phyloP scores from a whole-genome alignment of 768 basidiomycete genomes.

The Psilocybe azurescens region DNA sequence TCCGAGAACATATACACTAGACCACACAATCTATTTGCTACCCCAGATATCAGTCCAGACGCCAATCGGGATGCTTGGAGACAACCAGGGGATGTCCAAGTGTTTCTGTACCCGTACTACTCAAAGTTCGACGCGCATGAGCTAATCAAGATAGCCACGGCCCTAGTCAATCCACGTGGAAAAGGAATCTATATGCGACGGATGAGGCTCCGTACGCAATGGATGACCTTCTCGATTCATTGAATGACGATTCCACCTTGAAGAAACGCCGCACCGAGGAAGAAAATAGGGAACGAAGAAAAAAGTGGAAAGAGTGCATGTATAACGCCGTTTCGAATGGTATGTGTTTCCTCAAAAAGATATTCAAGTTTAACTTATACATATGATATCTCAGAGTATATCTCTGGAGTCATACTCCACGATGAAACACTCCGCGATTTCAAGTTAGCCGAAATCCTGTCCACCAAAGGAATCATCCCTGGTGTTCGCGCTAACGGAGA shows the following conservation, averaged over 20 bases:
- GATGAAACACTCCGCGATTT: slow-evolving; percentile 54
- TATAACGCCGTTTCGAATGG: slow-evolving; percentile 48
- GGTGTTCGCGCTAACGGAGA: slow-evolving; percentile 58
- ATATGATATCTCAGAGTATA: slow-evolving; percentile 38
- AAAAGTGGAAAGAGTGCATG: slow-evolving; percentile 48
- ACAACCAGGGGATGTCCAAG: slow-evolving; percentile 23
- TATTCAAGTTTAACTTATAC: not conserved
- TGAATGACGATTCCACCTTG: slow-evolving; percentile 28
- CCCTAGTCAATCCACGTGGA: slow-evolving; percentile 51
- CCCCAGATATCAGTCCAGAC: slow-evolving; percentile 30
- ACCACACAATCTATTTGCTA: slow-evolving; percentile 35
- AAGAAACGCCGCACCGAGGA: slow-evolving; percentile 35
- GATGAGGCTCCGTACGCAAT: slow-evolving; percentile 55
- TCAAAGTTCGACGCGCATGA: slow-evolving; percentile 44
- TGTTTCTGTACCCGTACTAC: slow-evolving; percentile 46
- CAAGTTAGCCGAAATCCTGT: slow-evolving; percentile 49
- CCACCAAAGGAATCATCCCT: slow-evolving; percentile 49
- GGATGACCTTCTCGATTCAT: slow-evolving; percentile 40
- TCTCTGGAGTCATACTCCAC: slow-evolving; percentile 59
- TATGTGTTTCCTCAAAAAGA: slow-evolving; percentile 20
- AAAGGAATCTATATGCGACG: slow-evolving; percentile 62
- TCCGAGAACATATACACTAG: slow-evolving; percentile 23
- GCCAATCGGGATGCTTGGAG: slow-evolving; percentile 20
- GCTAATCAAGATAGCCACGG: slow-evolving; percentile 47
- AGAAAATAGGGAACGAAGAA: slow-evolving; percentile 43